Evolutionary conservation across 345 rosid species (phyloP).

Genomic region (Populus ilicifolia): DNA sequence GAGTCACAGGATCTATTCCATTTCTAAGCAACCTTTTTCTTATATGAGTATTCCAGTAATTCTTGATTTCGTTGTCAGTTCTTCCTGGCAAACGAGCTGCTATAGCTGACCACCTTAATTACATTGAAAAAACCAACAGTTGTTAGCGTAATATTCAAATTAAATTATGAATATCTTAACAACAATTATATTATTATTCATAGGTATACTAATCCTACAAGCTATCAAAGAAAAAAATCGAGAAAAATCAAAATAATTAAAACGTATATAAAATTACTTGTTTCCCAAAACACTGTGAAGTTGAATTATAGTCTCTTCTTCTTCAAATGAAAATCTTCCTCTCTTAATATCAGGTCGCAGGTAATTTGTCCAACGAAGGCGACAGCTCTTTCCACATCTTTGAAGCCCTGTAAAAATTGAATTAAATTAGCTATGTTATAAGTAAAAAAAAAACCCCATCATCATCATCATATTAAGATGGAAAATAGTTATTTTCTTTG

Average conservation of each 20-base stretch:
- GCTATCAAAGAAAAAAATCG: not conserved
- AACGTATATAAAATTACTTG: slow-evolving; percentile 42
- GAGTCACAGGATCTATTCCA: slow-evolving; percentile 95
- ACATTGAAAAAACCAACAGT: not conserved
- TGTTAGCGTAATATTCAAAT: not conserved
- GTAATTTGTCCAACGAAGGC: slow-evolving; percentile 96
- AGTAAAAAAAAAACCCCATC: not conserved
- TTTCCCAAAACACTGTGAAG: slow-evolving; percentile 80
- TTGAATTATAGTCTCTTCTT: slow-evolving; percentile 91
- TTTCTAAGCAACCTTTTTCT: slow-evolving; percentile 75
- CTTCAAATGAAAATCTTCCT: slow-evolving; percentile 90
- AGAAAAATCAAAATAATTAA: not conserved
- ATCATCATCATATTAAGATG: not conserved
- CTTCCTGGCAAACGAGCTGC: slow-evolving; percentile 98
- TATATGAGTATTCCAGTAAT: slow-evolving; percentile 91
- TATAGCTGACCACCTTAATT: slow-evolving; percentile 98
- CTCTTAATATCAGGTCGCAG: slow-evolving; percentile 91
- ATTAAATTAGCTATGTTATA: not conserved
- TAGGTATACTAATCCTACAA: not conserved
- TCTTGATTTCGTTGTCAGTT: slow-evolving; percentile 93
- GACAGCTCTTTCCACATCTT: slow-evolving; percentile 97
- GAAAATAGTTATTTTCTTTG: not conserved
- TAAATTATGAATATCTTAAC: not conserved
- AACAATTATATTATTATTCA: not conserved
- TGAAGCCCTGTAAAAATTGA: slow-evolving; percentile 51